Percentiles rank a stretch among this genome's conserved stretches.
These are phyloP conservation scores for Pseudogymnoascus sp. DNA, from an alignment of 2,329 filamentous ascomycete species.

Conservation along the genomic window DNA sequence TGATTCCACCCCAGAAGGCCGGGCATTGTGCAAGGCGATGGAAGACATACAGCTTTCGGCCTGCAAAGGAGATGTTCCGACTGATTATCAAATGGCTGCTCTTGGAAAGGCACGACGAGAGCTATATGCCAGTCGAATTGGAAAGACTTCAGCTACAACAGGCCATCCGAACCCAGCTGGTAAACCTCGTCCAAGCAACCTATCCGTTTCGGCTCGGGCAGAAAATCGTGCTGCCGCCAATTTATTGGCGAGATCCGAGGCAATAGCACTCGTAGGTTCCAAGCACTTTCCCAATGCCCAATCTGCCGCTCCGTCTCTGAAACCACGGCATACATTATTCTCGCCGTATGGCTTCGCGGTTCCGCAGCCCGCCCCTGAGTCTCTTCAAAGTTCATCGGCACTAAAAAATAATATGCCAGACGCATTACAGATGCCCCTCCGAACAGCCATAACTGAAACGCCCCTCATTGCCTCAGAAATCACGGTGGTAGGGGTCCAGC, in stretches of 20 bases:
- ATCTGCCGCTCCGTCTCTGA: neutral
- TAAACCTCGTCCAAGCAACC: neutral
- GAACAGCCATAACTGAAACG: neutral
- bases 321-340: neutral
- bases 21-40: neutral
- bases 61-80: neutral
- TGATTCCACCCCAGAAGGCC: neutral
- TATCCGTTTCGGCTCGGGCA: neutral
- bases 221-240: neutral
- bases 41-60: neutral
- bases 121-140: neutral
- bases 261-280: neutral
- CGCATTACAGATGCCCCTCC: neutral
- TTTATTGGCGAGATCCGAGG: neutral
- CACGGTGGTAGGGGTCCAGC: neutral
- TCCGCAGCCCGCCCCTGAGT: neutral
- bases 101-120: neutral
- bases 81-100: conserved; percentile 3
- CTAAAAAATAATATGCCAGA: neutral
- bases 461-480: neutral
- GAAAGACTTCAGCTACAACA: neutral
- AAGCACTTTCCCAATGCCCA: neutral
- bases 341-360: neutral
- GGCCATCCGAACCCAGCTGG: neutral
- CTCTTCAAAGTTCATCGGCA: neutral